phyloP scores from a whole-genome alignment of 1,284 basidiomycete species.

The Heterobasidion occidentale region DNA sequence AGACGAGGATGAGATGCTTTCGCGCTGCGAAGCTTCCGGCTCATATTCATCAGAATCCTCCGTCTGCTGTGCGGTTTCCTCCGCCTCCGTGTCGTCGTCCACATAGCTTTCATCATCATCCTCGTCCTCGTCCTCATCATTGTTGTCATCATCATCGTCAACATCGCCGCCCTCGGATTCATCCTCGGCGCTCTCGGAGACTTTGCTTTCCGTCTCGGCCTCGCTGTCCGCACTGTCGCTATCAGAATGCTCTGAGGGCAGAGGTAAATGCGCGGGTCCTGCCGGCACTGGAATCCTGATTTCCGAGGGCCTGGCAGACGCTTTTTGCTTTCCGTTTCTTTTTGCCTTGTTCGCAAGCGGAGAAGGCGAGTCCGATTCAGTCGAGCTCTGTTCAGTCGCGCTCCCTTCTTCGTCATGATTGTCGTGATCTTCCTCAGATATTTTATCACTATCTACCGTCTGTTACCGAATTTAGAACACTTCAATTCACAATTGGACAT shows the following conservation, averaged over 20 bases:
- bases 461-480: not conserved
- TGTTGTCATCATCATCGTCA: constrained; percentile 9
- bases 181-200: constrained; percentile 1
- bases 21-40: not conserved
- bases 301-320: constrained; percentile 3
- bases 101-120: constrained; percentile 8
- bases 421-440: constrained; percentile 3
- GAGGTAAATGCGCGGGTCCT: not conserved
- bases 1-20: not conserved
- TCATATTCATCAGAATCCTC: constrained; percentile 13
- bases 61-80: constrained; percentile 21
- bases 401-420: constrained; percentile 13
- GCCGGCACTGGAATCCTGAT: not conserved
- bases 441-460: not conserved
- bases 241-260: constrained; percentile 5
- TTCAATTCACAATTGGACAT: not conserved
- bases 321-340: constrained; percentile 8
- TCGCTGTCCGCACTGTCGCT: not conserved
- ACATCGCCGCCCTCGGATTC: constrained; percentile 1
- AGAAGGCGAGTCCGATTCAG: constrained; percentile 19
- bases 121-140: constrained; percentile 1
- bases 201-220: constrained; percentile 5
- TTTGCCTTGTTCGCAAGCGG: constrained; percentile 19
- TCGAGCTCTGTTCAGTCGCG: constrained; percentile 6
- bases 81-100: constrained; percentile 17